These are phyloP conservation scores for Sporothrix euskadiensis DNA, from an alignment of 2,329 filamentous ascomycete species.

Conservation along the genomic window DNA sequence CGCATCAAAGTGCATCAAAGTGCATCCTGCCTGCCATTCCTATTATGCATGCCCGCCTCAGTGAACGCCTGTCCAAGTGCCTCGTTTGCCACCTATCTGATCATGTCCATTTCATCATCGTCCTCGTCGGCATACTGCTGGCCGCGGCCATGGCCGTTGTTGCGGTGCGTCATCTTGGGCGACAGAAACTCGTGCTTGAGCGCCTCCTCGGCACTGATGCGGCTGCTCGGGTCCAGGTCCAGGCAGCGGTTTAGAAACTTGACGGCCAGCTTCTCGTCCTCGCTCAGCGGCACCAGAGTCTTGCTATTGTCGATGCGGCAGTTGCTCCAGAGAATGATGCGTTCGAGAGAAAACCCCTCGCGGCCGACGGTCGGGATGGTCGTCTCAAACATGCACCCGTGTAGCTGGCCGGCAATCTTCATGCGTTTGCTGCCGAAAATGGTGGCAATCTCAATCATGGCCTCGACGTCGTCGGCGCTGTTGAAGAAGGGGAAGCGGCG, in stretches of 20 bases:
- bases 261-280: conserved; percentile 71
- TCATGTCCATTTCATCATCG: conserved; percentile 59
- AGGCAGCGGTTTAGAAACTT: conserved; percentile 71
- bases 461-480: conserved; percentile 95
- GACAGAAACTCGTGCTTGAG: conserved; percentile 69
- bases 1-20: not conserved
- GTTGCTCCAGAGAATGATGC: conserved; percentile 94
- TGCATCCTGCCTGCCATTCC: not conserved
- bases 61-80: not conserved
- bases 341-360: conserved; percentile 82
- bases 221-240: conserved; percentile 71
- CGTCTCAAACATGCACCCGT: conserved; percentile 90
- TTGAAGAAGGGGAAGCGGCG: conserved; percentile 98
- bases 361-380: conserved; percentile 88
- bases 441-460: conserved; percentile 94
- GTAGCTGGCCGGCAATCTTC: conserved; percentile 76
- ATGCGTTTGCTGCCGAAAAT: conserved; percentile 88
- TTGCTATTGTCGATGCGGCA: conserved; percentile 60
- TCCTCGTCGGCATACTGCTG: conserved; percentile 39
- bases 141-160: conserved; percentile 5
- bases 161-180: conserved; percentile 4
- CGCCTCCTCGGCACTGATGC: conserved; percentile 75
- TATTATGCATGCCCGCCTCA: not conserved
- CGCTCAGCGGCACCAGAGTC: conserved; percentile 48
- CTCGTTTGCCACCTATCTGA: conserved; percentile 29